Base-by-base conservation (phyloP, 495 filamentous ascomycete genomes). In the Haplographium delicatum region DNA sequence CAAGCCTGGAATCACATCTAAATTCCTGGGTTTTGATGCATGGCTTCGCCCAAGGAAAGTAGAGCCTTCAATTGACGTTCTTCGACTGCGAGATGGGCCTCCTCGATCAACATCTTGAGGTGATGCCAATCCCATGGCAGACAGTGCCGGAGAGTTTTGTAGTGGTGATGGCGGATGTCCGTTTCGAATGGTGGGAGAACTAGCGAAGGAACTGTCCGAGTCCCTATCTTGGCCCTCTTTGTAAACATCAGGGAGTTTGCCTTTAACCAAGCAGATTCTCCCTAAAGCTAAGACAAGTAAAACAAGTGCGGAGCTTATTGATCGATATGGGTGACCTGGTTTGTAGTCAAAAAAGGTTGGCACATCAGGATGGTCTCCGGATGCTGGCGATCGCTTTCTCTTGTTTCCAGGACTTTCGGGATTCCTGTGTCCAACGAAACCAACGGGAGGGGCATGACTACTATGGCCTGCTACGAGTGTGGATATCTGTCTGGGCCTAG, bases 1-100 rank as follows among this genome's bases (percentile, higher is more conserved):
- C 49, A 96, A 68, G 0, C 93, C 93, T 1, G 93, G 91, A 51
- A 97, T 85, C 5, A 84, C 75, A 60, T 96, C 89, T n/a, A 91
- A 65, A 61, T 98, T 96, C 45, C 80, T 73, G 38, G 63, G 42
- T 35, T 54, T 62, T 15, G 44, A 10, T 7, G 6, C n/a, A 2
- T 22, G 9, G 5, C 6, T 9, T 15, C 35, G 44, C 16, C 11
- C n/a, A 5, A 23, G 6, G 7, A 22, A 31, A 13, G 15, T 18
- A 15, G 18, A 10, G 22, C 54, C 51, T 22, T 57, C 54, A 16
- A 54, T 18, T 5, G 56, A 59, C 6, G 48, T 49, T 24, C 56
- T 38, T 38, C 59, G 48, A 27, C 48, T 53, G 10, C 53, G 44
- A 9, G 60, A 43, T 0, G 60, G 59, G n/a, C n/a, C n/a, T 3